Percentiles rank a stretch among this genome's conserved stretches.
These are phyloP conservation scores for Cymbopogon flexuosus DNA, from an alignment of 202 grass and related monocot genomes.

Conservation along the genomic window DNA sequence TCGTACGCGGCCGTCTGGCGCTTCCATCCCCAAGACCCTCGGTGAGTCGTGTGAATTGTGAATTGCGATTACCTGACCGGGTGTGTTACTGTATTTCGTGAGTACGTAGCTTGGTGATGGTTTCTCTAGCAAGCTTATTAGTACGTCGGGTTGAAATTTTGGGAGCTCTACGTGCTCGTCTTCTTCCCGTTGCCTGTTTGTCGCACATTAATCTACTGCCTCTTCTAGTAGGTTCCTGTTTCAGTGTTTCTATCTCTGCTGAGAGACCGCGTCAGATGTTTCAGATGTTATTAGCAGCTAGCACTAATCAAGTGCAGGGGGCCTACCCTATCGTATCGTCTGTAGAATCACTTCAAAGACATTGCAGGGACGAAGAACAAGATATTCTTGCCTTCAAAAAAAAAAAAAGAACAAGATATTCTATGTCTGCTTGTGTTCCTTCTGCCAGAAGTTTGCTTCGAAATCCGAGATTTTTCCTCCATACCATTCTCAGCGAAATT, in stretches of 20 bases:
- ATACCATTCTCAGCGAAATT: not conserved
- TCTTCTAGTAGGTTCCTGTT: not conserved
- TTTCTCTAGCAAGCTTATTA: not conserved
- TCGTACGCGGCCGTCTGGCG: slow-evolving; percentile 83
- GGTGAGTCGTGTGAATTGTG: slow-evolving; percentile 37
- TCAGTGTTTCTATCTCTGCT: too few relatives aligned
- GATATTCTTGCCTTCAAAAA: too few relatives aligned
- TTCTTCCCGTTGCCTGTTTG: not conserved
- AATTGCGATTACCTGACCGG: not conserved
- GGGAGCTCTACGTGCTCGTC: not conserved
- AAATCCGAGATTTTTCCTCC: not conserved
- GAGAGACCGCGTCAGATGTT: too few relatives aligned
- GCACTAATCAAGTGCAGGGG: not conserved
- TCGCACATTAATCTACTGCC: not conserved
- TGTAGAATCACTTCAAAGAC: not conserved
- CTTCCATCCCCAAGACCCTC: slow-evolving; percentile 55
- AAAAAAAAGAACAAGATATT: not conserved
- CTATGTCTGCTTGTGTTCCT: not conserved
- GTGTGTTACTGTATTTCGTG: not conserved
- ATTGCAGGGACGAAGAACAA: not conserved
- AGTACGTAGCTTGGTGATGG: not conserved
- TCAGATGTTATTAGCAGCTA: too few relatives aligned
- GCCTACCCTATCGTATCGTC: not conserved
- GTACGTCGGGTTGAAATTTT: not conserved
- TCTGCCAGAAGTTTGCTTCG: not conserved